These are phyloP conservation scores for Lepidium africanum DNA, from an alignment of 345 rosid species.

Conservation along the genomic window DNA sequence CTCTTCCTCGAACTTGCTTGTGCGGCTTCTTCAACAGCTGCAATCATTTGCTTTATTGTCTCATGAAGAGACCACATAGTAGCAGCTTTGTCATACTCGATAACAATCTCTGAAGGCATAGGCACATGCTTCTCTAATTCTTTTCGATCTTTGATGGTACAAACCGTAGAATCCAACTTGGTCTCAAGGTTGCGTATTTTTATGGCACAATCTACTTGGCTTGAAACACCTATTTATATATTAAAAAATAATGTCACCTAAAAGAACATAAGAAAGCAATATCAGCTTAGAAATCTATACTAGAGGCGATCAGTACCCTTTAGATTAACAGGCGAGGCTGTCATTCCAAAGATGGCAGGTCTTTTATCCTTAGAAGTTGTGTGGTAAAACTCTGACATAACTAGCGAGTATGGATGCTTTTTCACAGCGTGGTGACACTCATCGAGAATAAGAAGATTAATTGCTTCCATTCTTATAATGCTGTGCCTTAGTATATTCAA, in stretches of 20 bases:
- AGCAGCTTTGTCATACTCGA: constrained; percentile 92
- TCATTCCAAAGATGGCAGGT: constrained; percentile 97
- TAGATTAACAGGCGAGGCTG: constrained; percentile 97
- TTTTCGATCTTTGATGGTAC: constrained; percentile 90
- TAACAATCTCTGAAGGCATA: constrained; percentile 87
- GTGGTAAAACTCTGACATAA: constrained; percentile 98
- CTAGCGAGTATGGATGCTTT: constrained; percentile 96
- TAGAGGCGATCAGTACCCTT: constrained; percentile 48
- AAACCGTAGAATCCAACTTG: constrained; percentile 83
- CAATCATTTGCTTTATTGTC: constrained; percentile 83
- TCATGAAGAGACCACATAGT: constrained; percentile 96
- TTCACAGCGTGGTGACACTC: constrained; percentile 99
- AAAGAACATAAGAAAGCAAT: not conserved
- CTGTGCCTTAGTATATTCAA: constrained; percentile 95
- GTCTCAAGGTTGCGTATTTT: constrained; percentile 97
- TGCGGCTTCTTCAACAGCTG: constrained; percentile 90
- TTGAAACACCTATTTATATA: constrained; percentile 68
- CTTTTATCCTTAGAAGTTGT: constrained; percentile 81
- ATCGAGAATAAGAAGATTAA: constrained; percentile 84
- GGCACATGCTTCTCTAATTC: constrained; percentile 97
- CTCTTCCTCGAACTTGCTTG: constrained; percentile 77
- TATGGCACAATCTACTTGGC: constrained; percentile 95
- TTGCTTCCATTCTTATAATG: constrained; percentile 83
- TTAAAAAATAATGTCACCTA: not conserved
- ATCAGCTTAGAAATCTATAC: not conserved